Conservation (phyloP, 495 filamentous ascomycete genomes). For the Aspergillus homomorphus region DNA sequence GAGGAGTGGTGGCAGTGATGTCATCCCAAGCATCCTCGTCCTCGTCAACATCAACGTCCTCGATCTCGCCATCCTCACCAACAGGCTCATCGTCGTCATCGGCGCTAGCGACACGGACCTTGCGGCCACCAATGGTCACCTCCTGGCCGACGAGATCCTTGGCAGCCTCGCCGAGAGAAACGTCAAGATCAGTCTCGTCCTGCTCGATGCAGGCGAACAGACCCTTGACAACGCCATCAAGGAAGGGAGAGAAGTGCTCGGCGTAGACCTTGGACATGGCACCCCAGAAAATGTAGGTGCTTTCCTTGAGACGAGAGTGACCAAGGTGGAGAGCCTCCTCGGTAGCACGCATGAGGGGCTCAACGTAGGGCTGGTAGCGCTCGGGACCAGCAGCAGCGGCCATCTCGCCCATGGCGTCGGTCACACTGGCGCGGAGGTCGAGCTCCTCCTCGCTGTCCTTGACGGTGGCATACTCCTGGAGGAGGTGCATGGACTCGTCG, state of each 20-base stretch:
- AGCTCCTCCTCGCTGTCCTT: conserved; percentile 90
- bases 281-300: conserved; percentile 95
- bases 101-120: conserved; percentile 69
- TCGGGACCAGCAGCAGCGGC: conserved; percentile 81
- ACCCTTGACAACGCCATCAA: conserved; percentile 79
- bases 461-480: conserved; percentile 76
- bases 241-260: conserved; percentile 83
- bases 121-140: conserved; percentile 74
- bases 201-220: conserved; percentile 83
- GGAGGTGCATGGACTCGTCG: conserved; percentile 76
- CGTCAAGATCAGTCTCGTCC: conserved; percentile 81
- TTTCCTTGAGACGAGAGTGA: conserved; percentile 87
- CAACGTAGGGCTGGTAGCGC: conserved; percentile 85
- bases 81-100: conserved; percentile 53
- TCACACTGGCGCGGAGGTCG: conserved; percentile 81
- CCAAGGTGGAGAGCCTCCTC: conserved; percentile 89
- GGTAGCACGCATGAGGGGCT: conserved; percentile 82
- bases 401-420: conserved; percentile 89
- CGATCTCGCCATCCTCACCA: conserved; percentile 49
- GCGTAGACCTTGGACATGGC: conserved; percentile 91
- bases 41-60: conserved; percentile 64
- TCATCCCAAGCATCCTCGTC: conserved; percentile 83
- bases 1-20: conserved; percentile 71
- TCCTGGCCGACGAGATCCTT: conserved; percentile 74
- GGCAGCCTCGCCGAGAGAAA: conserved; percentile 73